Conservation (phyloP, 768 basidiomycete genomes). For the Cytidiella melzeri region DNA sequence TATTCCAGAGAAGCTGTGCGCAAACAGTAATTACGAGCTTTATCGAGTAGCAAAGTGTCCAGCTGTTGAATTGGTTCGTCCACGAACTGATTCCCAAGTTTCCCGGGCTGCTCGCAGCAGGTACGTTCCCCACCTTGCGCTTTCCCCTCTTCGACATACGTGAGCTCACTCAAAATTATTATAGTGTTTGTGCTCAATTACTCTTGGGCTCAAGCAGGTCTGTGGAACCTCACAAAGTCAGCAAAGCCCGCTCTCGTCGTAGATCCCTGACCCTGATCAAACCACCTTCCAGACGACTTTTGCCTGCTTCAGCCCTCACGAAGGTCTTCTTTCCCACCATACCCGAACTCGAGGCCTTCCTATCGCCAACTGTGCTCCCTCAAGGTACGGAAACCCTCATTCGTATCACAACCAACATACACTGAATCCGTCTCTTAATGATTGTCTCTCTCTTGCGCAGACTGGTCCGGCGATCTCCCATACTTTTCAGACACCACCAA, state of each 20-base stretch:
- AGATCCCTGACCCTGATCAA: conserved; percentile 9
- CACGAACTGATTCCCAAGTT: conserved; percentile 64
- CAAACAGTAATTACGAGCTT: too few species aligned
- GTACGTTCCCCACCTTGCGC: conserved; percentile 29
- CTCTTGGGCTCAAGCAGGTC: conserved; percentile 64
- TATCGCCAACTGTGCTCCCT: conserved; percentile 48
- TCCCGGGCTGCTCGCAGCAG: conserved; percentile 73
- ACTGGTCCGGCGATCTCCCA: conserved; percentile 62
- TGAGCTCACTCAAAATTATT: conserved; percentile 5
- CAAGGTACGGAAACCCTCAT: conserved; percentile 39
- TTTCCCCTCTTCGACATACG: background rate
- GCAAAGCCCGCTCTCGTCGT: conserved; percentile 19
- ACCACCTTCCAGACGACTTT: conserved; percentile 43
- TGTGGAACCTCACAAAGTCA: conserved; percentile 64
- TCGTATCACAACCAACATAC: too few species aligned
- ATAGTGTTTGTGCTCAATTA: conserved; percentile 68
- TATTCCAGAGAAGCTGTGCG: too few species aligned
- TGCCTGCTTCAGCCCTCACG: conserved; percentile 54
- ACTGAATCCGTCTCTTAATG: conserved; percentile 20
- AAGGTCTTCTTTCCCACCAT: conserved; percentile 62
- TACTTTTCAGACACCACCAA: conserved; percentile 44
- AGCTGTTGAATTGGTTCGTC: conserved; percentile 58
- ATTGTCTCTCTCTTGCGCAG: conserved; percentile 30
- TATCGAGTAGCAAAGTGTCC: conserved; percentile 40
- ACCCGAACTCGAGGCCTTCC: conserved; percentile 48